Percentiles rank a stretch among this genome's conserved stretches.
Conservation (phyloP, 208 protist genomes). For the Wallacemonas rigidus region DNA sequence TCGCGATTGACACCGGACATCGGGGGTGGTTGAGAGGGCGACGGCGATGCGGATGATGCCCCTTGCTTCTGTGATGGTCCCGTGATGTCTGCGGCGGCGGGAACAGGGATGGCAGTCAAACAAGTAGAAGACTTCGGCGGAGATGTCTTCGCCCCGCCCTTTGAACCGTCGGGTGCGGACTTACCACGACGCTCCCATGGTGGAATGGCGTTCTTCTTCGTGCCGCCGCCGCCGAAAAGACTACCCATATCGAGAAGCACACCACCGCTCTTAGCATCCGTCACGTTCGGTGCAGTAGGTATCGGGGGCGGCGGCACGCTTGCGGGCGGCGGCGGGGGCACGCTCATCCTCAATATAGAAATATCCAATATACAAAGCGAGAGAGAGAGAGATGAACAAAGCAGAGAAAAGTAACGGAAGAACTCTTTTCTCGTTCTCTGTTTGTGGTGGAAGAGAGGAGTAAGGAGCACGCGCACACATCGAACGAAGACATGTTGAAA, state of each 20-base stretch:
- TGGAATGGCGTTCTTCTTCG: conserved; percentile 43
- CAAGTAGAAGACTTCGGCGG: conserved; percentile 7
- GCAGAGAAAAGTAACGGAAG: not conserved
- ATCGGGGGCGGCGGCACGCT: conserved; percentile 22
- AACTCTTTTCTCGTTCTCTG: too few species aligned
- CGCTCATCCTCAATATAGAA: conserved; percentile 21
- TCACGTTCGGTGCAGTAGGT: conserved; percentile 19
- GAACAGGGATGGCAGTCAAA: not conserved
- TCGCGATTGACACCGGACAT: not conserved
- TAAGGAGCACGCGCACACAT: too few species aligned
- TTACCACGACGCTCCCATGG: conserved; percentile 41
- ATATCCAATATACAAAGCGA: not conserved
- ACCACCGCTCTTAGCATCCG: conserved; percentile 33
- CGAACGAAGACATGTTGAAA: too few species aligned
- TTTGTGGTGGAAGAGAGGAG: too few species aligned
- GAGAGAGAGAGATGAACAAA: not conserved
- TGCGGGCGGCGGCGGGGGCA: conserved; percentile 22
- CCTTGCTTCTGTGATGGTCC: not conserved
- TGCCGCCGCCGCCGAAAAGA: conserved; percentile 26
- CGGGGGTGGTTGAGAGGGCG: not conserved
- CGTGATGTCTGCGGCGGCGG: not conserved
- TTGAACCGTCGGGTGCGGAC: not conserved
- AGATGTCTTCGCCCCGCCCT: not conserved
- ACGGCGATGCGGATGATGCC: conserved; percentile 16
- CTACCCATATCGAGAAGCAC: conserved; percentile 48